Percentiles rank a stretch among this genome's conserved stretches.
phyloP scores from a whole-genome alignment of 2,329 filamentous ascomycete species.

The Tolypocladium capitatum region DNA sequence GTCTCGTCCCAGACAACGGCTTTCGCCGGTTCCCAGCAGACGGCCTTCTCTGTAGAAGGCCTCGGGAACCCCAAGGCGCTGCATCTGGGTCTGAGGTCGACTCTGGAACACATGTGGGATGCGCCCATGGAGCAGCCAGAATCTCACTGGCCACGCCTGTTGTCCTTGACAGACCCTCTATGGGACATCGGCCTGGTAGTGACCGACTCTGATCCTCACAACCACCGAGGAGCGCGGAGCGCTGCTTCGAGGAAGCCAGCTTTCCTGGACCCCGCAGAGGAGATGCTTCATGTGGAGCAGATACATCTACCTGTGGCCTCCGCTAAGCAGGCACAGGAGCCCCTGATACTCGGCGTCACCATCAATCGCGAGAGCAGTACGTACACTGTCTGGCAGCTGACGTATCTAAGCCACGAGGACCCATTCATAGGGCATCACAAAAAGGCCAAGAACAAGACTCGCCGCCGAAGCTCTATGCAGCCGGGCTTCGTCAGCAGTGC shows the following conservation, averaged over 20 bases:
- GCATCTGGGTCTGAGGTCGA: constrained; percentile 37
- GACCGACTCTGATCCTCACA: constrained; percentile 34
- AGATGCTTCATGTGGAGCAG: constrained; percentile 70
- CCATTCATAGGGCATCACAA: constrained; percentile 33
- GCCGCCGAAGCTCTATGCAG: constrained; percentile 53
- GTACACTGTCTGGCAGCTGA: constrained; percentile 75
- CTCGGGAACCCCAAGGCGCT: constrained; percentile 41
- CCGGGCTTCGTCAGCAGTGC: constrained; percentile 58
- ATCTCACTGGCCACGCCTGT: constrained; percentile 59
- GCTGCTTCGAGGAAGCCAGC: constrained; percentile 26
- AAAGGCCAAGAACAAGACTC: constrained; percentile 31
- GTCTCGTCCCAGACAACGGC: constrained; percentile 53
- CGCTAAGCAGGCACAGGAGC: constrained; percentile 24
- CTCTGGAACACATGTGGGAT: constrained; percentile 46
- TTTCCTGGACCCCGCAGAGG: constrained; percentile 63
- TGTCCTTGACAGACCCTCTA: constrained; percentile 74
- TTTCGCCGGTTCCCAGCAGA: constrained; percentile 35
- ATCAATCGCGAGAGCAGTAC: constrained; percentile 62
- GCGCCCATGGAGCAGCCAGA: constrained; percentile 36
- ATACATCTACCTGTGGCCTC: constrained; percentile 39
- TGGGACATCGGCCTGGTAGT: constrained; percentile 77
- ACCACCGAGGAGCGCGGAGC: constrained; percentile 14
- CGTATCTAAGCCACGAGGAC: constrained; percentile 59
- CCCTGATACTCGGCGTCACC: constrained; percentile 65
- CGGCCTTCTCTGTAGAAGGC: constrained; percentile 43